Evolutionary conservation across 306 rosid genomes (phyloP), one percentile per base, ranked within the genome.

Genomic region (Herpetospermum pedunculosum): DNA sequence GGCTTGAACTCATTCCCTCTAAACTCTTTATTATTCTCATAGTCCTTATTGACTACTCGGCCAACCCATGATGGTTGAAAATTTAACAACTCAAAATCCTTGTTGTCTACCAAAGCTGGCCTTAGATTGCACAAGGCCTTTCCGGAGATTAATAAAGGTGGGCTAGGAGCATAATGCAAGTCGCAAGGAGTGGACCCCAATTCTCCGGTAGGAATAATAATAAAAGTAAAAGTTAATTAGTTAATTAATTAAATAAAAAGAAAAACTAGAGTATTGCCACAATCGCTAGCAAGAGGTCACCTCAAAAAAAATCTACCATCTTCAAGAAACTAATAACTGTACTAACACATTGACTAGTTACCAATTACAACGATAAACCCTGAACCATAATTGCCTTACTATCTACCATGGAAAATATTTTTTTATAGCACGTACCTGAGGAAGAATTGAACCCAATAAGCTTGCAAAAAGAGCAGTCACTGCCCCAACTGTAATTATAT

Each of bases 381-480:
- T 1, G n/a, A 30, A 32, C 18, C 40, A 1, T 11, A 25, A 67
- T 19, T 19, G 2, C 30, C 11, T 29, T 48, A 48, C 5, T 16
- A 26, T 70, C 75, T 71, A 44, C 57, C 69, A 44, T 37, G 34
- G 72, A 67, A 38, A 54, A 34, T 47, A 48, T 54, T 37, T 32
- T 29, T 21, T 53, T 80, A 76, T 81, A 77, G 40, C 14, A 72
- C 19, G n/a, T 81, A 88, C 97, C 97, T 88, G 97, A 77, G 97
- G 91, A 84, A 91, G 97, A 77, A 91, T 68, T 16, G 95, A 88
- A 72, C 95, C 97, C 77, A 91, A 80, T 87, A 91, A 82, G 83
- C 95, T 91, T 37, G 92, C 72, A 83, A 71, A 87, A 58, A 91
- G 90, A 68, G 97, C 97, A 79, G 97, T 88, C 58, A 91, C 86